These are phyloP conservation scores for Candida schatavii DNA, from an alignment of 805 yeast species.

Conservation along the genomic window DNA sequence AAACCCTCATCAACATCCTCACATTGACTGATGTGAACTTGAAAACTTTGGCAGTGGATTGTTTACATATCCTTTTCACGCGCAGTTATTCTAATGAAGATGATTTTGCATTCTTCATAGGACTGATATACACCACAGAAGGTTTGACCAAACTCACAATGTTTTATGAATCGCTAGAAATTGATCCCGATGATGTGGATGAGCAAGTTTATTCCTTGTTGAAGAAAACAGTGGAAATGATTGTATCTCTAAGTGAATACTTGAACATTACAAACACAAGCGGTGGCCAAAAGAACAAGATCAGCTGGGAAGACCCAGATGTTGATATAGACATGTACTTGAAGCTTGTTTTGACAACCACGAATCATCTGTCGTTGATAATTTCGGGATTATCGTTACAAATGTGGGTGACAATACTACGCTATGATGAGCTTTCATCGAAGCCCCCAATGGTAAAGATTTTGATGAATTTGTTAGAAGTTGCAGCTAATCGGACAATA, in stretches of 20 bases:
- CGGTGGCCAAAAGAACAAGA: constrained; percentile 26
- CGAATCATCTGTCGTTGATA: constrained; percentile 81
- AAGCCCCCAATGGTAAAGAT: constrained; percentile 52
- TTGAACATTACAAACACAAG: constrained; percentile 45
- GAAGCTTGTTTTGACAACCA: constrained; percentile 72
- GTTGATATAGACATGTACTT: constrained; percentile 55
- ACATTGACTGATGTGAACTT: constrained; percentile 60
- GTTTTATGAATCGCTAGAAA: constrained; percentile 59
- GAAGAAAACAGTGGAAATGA: constrained; percentile 91
- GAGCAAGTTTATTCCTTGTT: constrained; percentile 77
- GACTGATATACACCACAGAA: constrained; percentile 67
- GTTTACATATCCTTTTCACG: constrained; percentile 84
- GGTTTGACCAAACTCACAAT: constrained; percentile 69
- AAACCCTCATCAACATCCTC: constrained; percentile 58
- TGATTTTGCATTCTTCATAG: constrained; percentile 77
- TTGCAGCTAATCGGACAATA: constrained; percentile 73
- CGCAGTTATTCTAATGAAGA: constrained; percentile 61
- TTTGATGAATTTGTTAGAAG: constrained; percentile 67
- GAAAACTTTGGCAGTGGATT: constrained; percentile 83
- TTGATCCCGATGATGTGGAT: constrained; percentile 69
- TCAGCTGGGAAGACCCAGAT: constrained; percentile 57
- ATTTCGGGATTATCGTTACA: constrained; percentile 87
- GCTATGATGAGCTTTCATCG: constrained; percentile 72
- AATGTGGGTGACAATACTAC: constrained; percentile 88
- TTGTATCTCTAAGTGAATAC: constrained; percentile 80